Evolutionary conservation across 2,329 filamentous ascomycete genomes (phyloP), one percentile per base, ranked within the genome.

Genomic region (Botryotinia globosa): DNA sequence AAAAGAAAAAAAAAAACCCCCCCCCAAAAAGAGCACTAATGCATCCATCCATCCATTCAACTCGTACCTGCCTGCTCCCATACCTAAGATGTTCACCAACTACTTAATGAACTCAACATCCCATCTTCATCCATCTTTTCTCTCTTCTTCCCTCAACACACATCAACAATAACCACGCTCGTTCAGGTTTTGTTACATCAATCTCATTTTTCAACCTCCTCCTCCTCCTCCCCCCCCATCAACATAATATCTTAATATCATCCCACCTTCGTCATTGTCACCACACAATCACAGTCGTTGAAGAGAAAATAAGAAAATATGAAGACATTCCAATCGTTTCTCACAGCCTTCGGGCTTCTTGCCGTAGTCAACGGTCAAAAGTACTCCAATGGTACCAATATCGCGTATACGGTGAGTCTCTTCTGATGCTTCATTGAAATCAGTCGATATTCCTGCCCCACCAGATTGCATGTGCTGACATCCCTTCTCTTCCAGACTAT

Each of bases 261-360:
- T 37, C 59, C 29, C 68, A 72, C 72, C 45, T 61, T 71, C 54
- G 54, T 66, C 67, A 44, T 44, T 51, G 39, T 54, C 16, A 44
- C 20, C 29, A 62, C 42, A 62, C 54, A 71, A 39, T 62, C 42
- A 54, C 68, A 62, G 64, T 63, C 42, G 34, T 67, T 59, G 34
- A 20, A 42, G 3, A 51, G 6, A 56, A 67, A 66, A 58, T 3
- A n/a, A 71, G 42, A 58, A 67, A 67, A 39, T 14, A 73, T 73
- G 72, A 73, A 73, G 72, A 42, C 72, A 25, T 66, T 71, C 32
- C 68, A 72, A 63, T 59, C 72, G 34, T 39, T 72, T 39, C 12
- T 68, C 65, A 48, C 62, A 32, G 73, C 66, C 63, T 71, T 69
- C 14, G 72, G 54, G 65, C 73, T 71, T 54, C 72, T 63, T 67